phyloP scores from a whole-genome alignment of 352 stramenopile genomes.

The Phytophthora pini region DNA sequence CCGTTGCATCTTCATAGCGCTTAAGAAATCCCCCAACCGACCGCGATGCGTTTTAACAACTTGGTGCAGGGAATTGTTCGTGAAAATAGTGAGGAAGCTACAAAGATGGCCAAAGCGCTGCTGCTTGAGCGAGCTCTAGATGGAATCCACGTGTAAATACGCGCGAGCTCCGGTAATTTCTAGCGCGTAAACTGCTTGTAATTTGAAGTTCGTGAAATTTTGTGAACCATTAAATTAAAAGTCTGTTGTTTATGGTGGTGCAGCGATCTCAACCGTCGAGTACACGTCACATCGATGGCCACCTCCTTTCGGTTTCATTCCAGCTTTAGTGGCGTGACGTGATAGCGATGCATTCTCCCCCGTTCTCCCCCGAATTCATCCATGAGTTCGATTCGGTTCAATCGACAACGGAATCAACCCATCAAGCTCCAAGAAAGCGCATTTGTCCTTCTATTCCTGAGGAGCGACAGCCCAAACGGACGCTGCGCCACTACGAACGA shows the following conservation, averaged over 20 bases:
- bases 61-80: conserved; percentile 10
- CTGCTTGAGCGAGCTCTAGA: conserved; percentile 1
- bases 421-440: no score
- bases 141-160: neutral
- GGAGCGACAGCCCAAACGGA: neutral
- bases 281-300: neutral
- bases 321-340: neutral
- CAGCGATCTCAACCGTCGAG: neutral
- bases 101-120: neutral
- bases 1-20: neutral
- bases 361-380: neutral
- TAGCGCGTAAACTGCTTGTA: no score
- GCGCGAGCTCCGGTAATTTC: no score
- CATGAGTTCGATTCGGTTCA: neutral
- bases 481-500: conserved; percentile 2
- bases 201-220: no score
- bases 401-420: no score
- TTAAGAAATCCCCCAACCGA: no score
- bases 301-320: neutral
- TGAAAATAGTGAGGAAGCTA: conserved; percentile 6
- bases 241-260: neutral
- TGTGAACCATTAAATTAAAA: no score
- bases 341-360: neutral
- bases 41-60: neutral
- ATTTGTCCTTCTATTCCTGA: no score